Evolutionary conservation across 2,329 filamentous ascomycete species (phyloP), one percentile per base, ranked within the genome.

Genomic region (Sporothrix phasma): DNA sequence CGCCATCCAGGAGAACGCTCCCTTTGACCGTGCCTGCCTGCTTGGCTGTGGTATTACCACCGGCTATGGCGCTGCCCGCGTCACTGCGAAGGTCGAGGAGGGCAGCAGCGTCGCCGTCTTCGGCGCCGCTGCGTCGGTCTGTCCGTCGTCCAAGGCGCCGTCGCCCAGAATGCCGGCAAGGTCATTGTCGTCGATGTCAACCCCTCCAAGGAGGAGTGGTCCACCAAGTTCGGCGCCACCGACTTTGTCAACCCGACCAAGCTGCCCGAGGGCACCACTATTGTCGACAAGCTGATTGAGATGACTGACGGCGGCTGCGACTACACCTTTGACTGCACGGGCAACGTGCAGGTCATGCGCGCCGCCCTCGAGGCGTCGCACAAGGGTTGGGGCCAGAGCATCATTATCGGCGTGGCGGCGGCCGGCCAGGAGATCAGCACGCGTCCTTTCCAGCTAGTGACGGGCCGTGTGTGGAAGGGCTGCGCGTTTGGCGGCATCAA

Each of bases 241-340:
- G 84, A 97, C 78, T 99, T 99, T 73, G 89, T 99, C 72, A 97
- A 99, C 82, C 94, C 94, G 51, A 86, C 83, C 66, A 88, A 93
- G 76, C 80, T 93, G 67, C 70, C 72, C 65, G 81, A 84, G 70
- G 84, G 82, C 68, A 88, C 93, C 82, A 90, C 84, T 66, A 89
- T 97, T 70, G 90, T 95, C 72, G 91, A 96, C 73, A 88, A 93
- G 80, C 84, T 99, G 68, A 86, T 97, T 70, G 93, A 97, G 78
- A 92, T 97, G 88, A 99, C 94, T 1, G 94, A 97, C 72, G 94
- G 94, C 69, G 94, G 94, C 61, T 96, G 92, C 75, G 94, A 99
- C 80, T 97, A 97, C 81, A 99, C 94, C 59, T 99, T 99, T 75
- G 94, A 99, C 81, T 97, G 94, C 83, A 99, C 94, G 6, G 94